Evolutionary conservation across 2,329 filamentous ascomycete genomes (phyloP).

Genomic region (Rhexocercosporidium sp.): DNA sequence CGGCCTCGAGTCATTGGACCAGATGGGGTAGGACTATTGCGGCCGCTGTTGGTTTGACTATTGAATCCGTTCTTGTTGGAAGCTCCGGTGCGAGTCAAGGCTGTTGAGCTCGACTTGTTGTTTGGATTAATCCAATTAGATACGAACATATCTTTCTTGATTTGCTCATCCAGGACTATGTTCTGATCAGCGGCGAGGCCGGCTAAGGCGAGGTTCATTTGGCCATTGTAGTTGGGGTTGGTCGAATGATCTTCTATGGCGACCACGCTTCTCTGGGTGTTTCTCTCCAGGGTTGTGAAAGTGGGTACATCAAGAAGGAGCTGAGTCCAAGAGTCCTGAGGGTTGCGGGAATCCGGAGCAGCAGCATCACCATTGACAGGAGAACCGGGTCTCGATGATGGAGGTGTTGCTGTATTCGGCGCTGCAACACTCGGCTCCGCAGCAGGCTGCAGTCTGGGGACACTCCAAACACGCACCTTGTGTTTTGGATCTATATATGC

Average conservation of each 20-base stretch:
- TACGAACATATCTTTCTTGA: conserved; percentile 62
- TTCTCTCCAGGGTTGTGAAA: conserved; percentile 66
- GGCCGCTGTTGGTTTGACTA: conserved; percentile 61
- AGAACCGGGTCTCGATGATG: conserved; percentile 40
- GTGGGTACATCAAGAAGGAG: conserved; percentile 56
- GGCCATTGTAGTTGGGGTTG: conserved; percentile 80
- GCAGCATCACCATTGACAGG: conserved; percentile 24
- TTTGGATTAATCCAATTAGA: conserved; percentile 50
- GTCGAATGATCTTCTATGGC: conserved; percentile 72
- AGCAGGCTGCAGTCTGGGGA: conserved; percentile 36
- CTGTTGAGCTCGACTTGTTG: conserved; percentile 30
- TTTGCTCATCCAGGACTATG: conserved; percentile 83
- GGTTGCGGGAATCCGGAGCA: conserved; percentile 26
- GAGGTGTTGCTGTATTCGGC: conserved; percentile 48
- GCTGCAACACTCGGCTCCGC: conserved; percentile 44
- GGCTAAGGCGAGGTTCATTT: conserved; percentile 65
- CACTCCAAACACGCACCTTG: conserved; percentile 69
- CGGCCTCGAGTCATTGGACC: conserved; percentile 73
- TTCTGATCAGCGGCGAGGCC: conserved; percentile 75
- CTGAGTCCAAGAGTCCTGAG: conserved; percentile 47
- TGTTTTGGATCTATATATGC: conserved; percentile 70
- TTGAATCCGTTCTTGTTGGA: conserved; percentile 38
- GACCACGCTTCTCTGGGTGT: conserved; percentile 67
- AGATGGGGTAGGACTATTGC: conserved; percentile 69
- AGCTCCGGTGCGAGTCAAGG: conserved; percentile 30